Evolutionary conservation across 495 filamentous ascomycete species (phyloP), one percentile per base, ranked within the genome.

Genomic region (Aspergillus cristatus): DNA sequence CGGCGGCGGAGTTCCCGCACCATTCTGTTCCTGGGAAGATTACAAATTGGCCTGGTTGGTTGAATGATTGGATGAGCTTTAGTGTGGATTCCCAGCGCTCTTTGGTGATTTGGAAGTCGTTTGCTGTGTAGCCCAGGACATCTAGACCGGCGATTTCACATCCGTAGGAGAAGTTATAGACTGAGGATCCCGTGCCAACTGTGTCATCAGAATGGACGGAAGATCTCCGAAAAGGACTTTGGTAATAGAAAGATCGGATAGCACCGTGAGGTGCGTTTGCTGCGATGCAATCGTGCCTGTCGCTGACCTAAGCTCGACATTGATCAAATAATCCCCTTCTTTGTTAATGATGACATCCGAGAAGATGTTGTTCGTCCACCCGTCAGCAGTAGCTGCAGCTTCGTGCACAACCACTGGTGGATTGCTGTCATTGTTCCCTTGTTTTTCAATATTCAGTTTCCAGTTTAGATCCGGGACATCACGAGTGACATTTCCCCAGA

Each of bases 61-160:
- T 55, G 34, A 52, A 32, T 7, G 37, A 35, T 26, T 34, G 32
- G 16, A 55, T 52, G 2, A 47, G 20, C 2, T 48, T 26, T 1
- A 44, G 11, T 18, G 52, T 55, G 1, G 42, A 35, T n/a, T 45
- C 45, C 48, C 52, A 55, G 20, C 44, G 46, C 12, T 31, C 42
- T 20, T 48, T 46, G 16, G 52, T 55, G 28, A 55, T 52, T 32
- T 55, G 50, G 38, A 55, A 55, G 40, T 55, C 52, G 38, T 55
- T 52, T n/a, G 52, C 52, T 6, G 52, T 55, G 32, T 55, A 55
- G 26, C 52, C 52, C 13, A 55, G 42, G 18, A 55, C 41, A 38
- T 55, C 52, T 0, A 55, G 40, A 1, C 40, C 52, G 10, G 48
- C 45, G 31, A 52, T 47, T 7, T 45, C 31, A 7, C 42, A 48